These are phyloP conservation scores for Uncinocarpus reesii DNA, from an alignment of 2,329 filamentous ascomycete genomes.

Conservation along the genomic window DNA sequence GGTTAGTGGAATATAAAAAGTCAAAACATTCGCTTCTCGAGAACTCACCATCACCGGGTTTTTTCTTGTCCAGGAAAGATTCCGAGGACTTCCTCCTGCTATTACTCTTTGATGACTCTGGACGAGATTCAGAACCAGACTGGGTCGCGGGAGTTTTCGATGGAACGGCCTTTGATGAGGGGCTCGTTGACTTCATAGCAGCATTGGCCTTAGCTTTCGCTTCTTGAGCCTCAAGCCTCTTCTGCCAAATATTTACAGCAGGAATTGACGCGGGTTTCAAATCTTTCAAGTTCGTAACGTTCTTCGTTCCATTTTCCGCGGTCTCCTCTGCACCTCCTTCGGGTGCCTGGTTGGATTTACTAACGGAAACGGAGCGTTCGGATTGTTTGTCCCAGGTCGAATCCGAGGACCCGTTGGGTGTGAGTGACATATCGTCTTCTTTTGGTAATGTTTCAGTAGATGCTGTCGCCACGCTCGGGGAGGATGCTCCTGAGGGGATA, in stretches of 20 bases:
- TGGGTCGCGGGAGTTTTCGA: conserved; percentile 20
- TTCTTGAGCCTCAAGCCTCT: conserved; percentile 59
- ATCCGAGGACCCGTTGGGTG: conserved; percentile 48
- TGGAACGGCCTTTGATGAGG: conserved; percentile 21
- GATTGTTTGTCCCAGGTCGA: conserved; percentile 58
- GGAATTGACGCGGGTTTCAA: conserved; percentile 75
- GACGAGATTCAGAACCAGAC: conserved; percentile 26
- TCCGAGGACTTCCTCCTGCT: conserved; percentile 33
- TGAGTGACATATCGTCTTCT: conserved; percentile 52
- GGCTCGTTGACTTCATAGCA: conserved; percentile 25
- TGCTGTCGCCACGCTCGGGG: conserved; percentile 46
- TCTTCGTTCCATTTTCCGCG: conserved; percentile 48
- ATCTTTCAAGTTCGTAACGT: conserved; percentile 47
- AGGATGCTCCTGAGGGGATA: conserved; percentile 36
- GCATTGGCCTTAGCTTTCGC: conserved; percentile 38
- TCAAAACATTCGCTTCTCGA: not conserved
- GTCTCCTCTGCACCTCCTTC: conserved; percentile 44
- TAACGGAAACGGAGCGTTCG: conserved; percentile 53
- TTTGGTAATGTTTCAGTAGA: conserved; percentile 46
- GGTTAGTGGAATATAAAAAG: not conserved
- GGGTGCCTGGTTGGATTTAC: conserved; percentile 38
- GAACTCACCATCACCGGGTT: conserved; percentile 24
- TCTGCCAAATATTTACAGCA: conserved; percentile 76
- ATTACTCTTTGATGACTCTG: conserved; percentile 33
- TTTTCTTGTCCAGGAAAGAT: conserved; percentile 25